Evolutionary conservation across 2,329 filamentous ascomycete species (phyloP).

Genomic region (Phyllosticta citrichinensis): DNA sequence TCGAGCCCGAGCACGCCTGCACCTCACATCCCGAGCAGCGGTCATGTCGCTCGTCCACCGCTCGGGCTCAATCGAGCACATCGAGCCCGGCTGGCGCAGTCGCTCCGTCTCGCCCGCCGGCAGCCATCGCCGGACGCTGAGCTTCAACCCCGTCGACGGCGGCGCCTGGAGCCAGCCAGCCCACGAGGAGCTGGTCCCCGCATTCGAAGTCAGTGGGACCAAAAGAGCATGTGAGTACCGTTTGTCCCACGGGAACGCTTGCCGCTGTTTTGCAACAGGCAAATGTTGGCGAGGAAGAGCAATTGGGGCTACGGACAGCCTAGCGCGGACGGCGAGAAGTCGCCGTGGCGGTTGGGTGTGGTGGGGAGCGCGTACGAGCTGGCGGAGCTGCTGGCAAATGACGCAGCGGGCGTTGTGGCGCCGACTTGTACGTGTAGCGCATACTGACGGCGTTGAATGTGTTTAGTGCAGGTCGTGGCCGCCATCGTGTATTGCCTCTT

Average conservation of each 20-base stretch:
- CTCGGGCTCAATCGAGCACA: conserved; percentile 31
- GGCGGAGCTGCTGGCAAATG: not conserved
- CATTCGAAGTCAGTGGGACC: conserved; percentile 45
- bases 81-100: conserved; percentile 27
- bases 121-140: conserved; percentile 35
- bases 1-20: not conserved
- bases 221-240: conserved; percentile 41
- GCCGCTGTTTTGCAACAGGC: not conserved
- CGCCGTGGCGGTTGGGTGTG: not conserved
- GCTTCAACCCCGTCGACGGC: conserved; percentile 35
- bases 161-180: conserved; percentile 34
- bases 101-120: conserved; percentile 18
- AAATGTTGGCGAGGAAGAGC: not conserved
- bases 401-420: conserved; percentile 7
- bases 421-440: not conserved
- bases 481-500: conserved; percentile 63
- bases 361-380: not conserved
- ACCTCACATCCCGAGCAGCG: not conserved
- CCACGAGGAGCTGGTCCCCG: conserved; percentile 34
- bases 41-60: conserved; percentile 31
- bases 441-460: conserved; percentile 3
- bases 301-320: not conserved
- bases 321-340: not conserved
- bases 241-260: not conserved
- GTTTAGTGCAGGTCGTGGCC: conserved; percentile 55